Percentiles rank a stretch among this genome's conserved stretches.
phyloP scores from a whole-genome alignment of 2,329 filamentous ascomycete species.

The Ascomycota sp. region DNA sequence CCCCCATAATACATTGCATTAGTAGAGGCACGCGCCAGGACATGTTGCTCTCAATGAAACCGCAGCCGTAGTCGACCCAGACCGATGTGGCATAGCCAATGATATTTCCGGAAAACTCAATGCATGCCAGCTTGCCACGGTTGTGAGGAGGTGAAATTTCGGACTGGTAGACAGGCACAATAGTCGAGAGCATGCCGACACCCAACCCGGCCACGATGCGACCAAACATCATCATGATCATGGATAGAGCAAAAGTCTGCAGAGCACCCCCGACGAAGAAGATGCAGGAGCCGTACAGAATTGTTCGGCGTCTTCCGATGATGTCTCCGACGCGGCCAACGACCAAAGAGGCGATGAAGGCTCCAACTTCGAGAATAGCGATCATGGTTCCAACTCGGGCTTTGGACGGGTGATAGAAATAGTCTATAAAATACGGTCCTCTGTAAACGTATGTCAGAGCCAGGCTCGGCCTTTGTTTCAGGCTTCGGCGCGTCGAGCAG shows the following conservation, averaged over 20 bases:
- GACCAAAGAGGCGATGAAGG: conserved; percentile 69
- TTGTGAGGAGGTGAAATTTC: conserved; percentile 95
- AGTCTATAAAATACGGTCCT: conserved; percentile 71
- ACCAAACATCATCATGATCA: conserved; percentile 76
- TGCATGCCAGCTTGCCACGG: conserved; percentile 84
- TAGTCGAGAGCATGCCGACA: conserved; percentile 75
- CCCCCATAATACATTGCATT: conserved; percentile 91
- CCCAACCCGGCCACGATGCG: conserved; percentile 71
- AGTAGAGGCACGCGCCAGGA: conserved; percentile 81
- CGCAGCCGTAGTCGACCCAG: conserved; percentile 97
- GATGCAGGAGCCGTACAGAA: conserved; percentile 79
- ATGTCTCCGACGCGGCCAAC: conserved; percentile 83
- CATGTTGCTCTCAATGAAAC: conserved; percentile 64
- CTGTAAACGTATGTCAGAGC: conserved; percentile 22
- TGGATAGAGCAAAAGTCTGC: conserved; percentile 62
- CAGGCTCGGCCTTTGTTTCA: background rate
- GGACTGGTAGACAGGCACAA: conserved; percentile 84
- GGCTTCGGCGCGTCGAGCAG: too few relatives aligned
- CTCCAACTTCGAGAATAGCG: conserved; percentile 84
- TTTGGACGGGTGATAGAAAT: conserved; percentile 73
- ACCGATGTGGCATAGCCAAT: conserved; percentile 89
- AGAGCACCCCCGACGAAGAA: conserved; percentile 71
- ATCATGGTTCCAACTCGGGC: conserved; percentile 94
- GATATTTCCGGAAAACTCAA: conserved; percentile 96
- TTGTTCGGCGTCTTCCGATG: conserved; percentile 73